These are phyloP conservation scores for Eucalyptus tenuipes DNA, from an alignment of 345 rosid genomes.

Conservation along the genomic window DNA sequence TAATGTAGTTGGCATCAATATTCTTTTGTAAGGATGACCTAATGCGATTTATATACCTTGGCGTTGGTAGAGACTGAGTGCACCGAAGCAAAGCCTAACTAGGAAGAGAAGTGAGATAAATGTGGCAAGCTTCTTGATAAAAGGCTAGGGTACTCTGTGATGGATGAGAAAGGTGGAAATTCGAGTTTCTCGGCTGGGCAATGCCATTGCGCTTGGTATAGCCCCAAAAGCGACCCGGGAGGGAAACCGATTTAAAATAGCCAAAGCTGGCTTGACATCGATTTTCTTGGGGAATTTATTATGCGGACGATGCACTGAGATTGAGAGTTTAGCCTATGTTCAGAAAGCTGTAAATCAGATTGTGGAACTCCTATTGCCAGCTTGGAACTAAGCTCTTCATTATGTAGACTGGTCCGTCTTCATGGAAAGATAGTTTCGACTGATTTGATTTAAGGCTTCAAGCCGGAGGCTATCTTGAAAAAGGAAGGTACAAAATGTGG, in stretches of 20 bases:
- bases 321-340: background rate
- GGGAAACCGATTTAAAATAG: background rate
- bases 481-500: no score
- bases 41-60: background rate
- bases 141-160: background rate
- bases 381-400: background rate
- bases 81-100: background rate
- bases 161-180: background rate
- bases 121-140: background rate
- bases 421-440: background rate
- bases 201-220: background rate
- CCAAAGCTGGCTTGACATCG: background rate
- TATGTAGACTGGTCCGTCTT: background rate
- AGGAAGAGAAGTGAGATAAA: constrained; percentile 4
- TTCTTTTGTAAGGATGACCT: background rate
- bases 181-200: background rate
- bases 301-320: background rate
- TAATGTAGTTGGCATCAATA: background rate
- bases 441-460: background rate
- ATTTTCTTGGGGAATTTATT: background rate
- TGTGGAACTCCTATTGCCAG: background rate
- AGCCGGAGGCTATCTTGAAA: background rate
- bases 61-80: constrained; percentile 7
- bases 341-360: background rate
- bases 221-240: background rate